Evolutionary conservation across 305 asterid genomes (phyloP), one percentile per base, ranked within the genome.

Genomic region (Rubia tinctorum): DNA sequence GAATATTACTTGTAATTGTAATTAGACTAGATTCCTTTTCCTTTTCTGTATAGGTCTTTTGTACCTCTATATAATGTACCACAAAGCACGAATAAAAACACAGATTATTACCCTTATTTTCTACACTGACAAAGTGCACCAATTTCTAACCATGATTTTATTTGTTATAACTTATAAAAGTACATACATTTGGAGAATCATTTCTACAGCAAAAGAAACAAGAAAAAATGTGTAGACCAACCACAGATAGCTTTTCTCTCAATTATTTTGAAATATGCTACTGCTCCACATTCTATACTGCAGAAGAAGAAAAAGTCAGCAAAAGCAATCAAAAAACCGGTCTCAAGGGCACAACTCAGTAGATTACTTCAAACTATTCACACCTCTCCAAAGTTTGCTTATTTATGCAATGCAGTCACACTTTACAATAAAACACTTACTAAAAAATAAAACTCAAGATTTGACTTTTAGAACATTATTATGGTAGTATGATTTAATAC

Each of bases 271-370:
- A 97, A 77, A 84, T 81, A 53, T 95, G 98, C 76, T 86, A 92
- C 89, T 95, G 89, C 86, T 95, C 98, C 91, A 92, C 77, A 72
- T 95, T 95, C 96, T 92, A 84, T 87, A 95, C 99, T 95, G 96
- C 91, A 83, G 77, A 71, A 27, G 44, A 78, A 34, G 39, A 67
- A 77, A 69, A 69, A 25, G 60, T 27, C 73, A 76, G 59, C 59
- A 59, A 79, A 70, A 56, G 8, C 18, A n/a, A 51, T 18, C 2
- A 51, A 30, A 69, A 18, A 30, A 30, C 34, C 27, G 27, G 25
- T 69, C 73, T 47, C 20, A 20, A 68, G 43, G 39, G 11, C n/a
- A 39, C 27, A 39, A 34, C 74, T 34, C 65, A 71, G 7, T 12
- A 55, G 8, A 40, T 34, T 25, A 37, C 22, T 55, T 20, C 49